Conservation (phyloP, 2,329 filamentous ascomycete genomes). For the Zalaria sp. region DNA sequence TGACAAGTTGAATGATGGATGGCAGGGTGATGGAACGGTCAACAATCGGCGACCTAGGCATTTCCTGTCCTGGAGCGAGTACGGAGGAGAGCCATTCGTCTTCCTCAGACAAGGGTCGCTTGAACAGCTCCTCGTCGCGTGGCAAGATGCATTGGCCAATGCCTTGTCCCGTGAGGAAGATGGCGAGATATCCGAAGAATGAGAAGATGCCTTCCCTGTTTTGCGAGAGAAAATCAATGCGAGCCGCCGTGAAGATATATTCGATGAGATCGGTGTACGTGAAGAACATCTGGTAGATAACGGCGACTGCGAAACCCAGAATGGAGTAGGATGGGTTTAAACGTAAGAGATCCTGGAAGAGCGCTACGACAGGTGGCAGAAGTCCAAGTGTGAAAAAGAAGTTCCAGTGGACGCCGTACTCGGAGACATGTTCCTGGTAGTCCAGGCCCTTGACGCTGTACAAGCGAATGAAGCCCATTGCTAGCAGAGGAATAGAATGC, state of each 20-base stretch:
- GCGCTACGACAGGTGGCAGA: slow-evolving; percentile 73
- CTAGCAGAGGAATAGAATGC: slow-evolving; percentile 69
- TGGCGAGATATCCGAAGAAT: slow-evolving; percentile 84
- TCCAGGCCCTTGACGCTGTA: slow-evolving; percentile 86
- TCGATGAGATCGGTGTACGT: slow-evolving; percentile 66
- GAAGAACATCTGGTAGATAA: slow-evolving; percentile 60
- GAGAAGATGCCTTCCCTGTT: slow-evolving; percentile 95
- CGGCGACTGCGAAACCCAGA: slow-evolving; percentile 54
- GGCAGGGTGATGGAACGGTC: slow-evolving; percentile 3
- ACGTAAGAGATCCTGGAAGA: slow-evolving; percentile 60
- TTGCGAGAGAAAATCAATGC: slow-evolving; percentile 66
- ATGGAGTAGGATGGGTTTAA: slow-evolving; percentile 63
- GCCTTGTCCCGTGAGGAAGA: slow-evolving; percentile 82
- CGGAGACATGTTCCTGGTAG: slow-evolving; percentile 92
- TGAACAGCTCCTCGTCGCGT: slow-evolving; percentile 19
- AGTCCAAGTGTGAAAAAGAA: slow-evolving; percentile 96
- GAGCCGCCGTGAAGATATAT: slow-evolving; percentile 70
- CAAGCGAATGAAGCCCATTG: slow-evolving; percentile 67
- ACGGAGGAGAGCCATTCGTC: slow-evolving; percentile 22
- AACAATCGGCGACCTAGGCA: neutral
- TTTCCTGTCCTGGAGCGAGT: slow-evolving; percentile 11
- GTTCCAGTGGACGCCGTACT: slow-evolving; percentile 99
- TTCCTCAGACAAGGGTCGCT: slow-evolving; percentile 16
- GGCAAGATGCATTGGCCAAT: slow-evolving; percentile 70
- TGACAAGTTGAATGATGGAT: slow-evolving; percentile 36